Conservation (phyloP, 192 early-diverging fungal species). For the Umbelopsis isabellina region DNA sequence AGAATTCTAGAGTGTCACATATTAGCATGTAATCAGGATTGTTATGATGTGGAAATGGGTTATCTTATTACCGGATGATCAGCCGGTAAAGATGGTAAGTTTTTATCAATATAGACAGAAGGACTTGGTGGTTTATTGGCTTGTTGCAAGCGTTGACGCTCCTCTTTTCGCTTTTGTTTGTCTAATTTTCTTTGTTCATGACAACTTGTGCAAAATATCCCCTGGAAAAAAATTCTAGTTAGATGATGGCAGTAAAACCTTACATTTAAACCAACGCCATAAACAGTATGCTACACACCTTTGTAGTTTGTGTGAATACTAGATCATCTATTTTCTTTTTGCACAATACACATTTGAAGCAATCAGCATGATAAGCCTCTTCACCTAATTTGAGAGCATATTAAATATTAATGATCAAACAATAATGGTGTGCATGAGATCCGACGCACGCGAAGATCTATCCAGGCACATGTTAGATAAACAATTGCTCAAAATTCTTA, state of each 20-base stretch:
- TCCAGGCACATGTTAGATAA: neutral
- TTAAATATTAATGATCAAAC: neutral
- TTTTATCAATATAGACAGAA: constrained; percentile 27
- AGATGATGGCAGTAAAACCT: no score
- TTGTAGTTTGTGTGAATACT: constrained; percentile 80
- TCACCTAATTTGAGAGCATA: constrained; percentile 48
- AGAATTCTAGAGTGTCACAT: neutral
- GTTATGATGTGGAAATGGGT: neutral
- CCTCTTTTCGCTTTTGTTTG: constrained; percentile 59
- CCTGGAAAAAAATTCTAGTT: constrained; percentile 39
- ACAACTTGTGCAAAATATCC: constrained; percentile 76
- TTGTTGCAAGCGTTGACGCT: constrained; percentile 45
- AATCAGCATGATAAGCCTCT: constrained; percentile 80
- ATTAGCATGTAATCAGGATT: neutral
- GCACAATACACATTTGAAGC: constrained; percentile 78
- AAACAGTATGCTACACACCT: constrained; percentile 42
- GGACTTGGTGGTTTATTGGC: constrained; percentile 5
- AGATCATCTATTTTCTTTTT: constrained; percentile 74
- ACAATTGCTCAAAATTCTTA: constrained; percentile 26
- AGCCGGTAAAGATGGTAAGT: constrained; percentile 33
- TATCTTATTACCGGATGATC: constrained; percentile 8
- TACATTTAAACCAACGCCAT: no score
- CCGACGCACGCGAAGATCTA: no score
- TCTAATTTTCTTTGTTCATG: constrained; percentile 68
- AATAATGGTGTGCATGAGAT: no score